phyloP scores from a whole-genome alignment of 2,329 filamentous ascomycete genomes.

The Chaetomiaceae sp. region DNA sequence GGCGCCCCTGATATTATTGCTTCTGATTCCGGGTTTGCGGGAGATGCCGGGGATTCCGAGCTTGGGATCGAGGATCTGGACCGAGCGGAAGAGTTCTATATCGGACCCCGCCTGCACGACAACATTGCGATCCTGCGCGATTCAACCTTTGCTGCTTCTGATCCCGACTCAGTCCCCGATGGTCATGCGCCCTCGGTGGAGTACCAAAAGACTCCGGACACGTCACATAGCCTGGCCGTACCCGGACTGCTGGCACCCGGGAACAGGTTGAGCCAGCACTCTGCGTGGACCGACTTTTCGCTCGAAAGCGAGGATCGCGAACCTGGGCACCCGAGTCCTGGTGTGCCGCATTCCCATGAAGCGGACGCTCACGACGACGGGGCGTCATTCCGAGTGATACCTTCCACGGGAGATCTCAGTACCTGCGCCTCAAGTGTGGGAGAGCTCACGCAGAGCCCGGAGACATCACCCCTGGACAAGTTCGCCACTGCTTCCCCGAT shows the following conservation, averaged over 20 bases:
- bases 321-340: conserved; percentile 25
- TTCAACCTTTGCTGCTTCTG: conserved; percentile 31
- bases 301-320: conserved; percentile 47
- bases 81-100: conserved; percentile 32
- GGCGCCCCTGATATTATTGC: conserved; percentile 12
- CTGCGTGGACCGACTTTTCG: conserved; percentile 58
- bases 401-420: conserved; percentile 31
- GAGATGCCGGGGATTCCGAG: conserved; percentile 9
- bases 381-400: conserved; percentile 20
- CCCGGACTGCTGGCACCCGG: conserved; percentile 41
- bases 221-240: conserved; percentile 44
- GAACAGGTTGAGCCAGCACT: conserved; percentile 51
- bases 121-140: conserved; percentile 33
- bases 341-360: conserved; percentile 19
- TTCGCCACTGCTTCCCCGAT: conserved; percentile 25
- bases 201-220: conserved; percentile 33
- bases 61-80: conserved; percentile 24
- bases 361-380: conserved; percentile 18
- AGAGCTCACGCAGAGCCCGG: conserved; percentile 29
- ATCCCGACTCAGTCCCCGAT: conserved; percentile 30
- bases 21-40: conserved; percentile 4
- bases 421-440: conserved; percentile 22
- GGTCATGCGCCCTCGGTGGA: conserved; percentile 26
- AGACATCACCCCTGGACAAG: conserved; percentile 32
- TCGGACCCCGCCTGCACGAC: conserved; percentile 31